These are phyloP conservation scores for Citrus hindsii DNA, from an alignment of 345 rosid species.

Conservation along the genomic window DNA sequence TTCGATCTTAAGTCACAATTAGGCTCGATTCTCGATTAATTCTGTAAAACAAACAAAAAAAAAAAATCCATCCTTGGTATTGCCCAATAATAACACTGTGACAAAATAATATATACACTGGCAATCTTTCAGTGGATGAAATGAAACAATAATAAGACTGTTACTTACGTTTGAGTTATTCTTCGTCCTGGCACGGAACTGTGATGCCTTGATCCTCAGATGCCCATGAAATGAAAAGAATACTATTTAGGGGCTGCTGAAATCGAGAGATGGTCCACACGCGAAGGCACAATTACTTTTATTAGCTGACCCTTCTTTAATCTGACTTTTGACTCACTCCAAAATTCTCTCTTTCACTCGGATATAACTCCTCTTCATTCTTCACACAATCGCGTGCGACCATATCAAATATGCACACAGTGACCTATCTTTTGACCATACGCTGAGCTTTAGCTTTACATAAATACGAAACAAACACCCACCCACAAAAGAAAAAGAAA, in stretches of 20 bases:
- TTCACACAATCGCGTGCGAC: constrained; percentile 20
- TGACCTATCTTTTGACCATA: background rate
- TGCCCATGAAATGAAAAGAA: background rate
- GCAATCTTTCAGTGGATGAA: background rate
- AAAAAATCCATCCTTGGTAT: no score
- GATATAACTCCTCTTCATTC: background rate
- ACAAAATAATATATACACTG: no score
- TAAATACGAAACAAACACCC: background rate
- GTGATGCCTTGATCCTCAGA: background rate
- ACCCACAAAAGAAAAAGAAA: background rate
- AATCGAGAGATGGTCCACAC: background rate
- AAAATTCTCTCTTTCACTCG: background rate
- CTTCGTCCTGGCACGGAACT: background rate
- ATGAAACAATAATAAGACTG: background rate
- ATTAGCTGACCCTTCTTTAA: constrained; percentile 15
- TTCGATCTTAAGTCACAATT: no score
- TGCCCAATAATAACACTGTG: no score
- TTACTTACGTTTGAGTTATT: background rate
- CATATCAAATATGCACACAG: background rate
- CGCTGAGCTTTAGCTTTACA: background rate
- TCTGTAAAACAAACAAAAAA: no score
- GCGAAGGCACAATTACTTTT: background rate
- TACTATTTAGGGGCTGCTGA: background rate
- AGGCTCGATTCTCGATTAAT: no score
- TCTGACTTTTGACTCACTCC: constrained; percentile 17